These are phyloP conservation scores for Paramyrothecium sp. DNA, from an alignment of 2,329 filamentous ascomycete species.

Conservation along the genomic window DNA sequence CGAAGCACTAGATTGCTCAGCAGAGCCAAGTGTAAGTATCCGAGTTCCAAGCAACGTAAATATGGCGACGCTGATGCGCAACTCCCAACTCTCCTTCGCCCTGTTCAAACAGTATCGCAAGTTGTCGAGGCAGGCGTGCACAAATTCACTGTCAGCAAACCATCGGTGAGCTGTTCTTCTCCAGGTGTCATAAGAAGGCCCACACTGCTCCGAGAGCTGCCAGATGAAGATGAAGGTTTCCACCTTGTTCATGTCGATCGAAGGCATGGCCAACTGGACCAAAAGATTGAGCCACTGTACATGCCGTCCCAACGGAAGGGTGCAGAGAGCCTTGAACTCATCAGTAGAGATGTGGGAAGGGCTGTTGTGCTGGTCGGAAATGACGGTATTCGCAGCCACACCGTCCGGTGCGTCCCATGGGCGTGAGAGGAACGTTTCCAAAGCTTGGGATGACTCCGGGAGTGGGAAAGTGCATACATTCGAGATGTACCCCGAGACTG, in stretches of 20 bases:
- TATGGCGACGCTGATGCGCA: background rate
- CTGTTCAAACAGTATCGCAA: constrained; percentile 35
- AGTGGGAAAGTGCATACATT: constrained; percentile 39
- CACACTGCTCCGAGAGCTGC: constrained; percentile 49
- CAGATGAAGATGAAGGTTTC: constrained; percentile 46
- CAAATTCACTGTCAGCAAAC: constrained; percentile 31
- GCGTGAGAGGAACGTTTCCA: constrained; percentile 39
- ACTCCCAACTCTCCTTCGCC: constrained; percentile 39
- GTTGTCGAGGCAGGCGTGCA: background rate
- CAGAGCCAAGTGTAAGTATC: background rate
- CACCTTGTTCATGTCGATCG: constrained; percentile 47
- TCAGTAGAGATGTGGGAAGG: constrained; percentile 45
- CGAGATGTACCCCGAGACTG: constrained; percentile 18
- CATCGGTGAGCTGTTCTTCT: constrained; percentile 32
- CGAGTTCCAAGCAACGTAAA: background rate
- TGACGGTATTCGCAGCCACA: constrained; percentile 44
- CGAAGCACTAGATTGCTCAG: background rate
- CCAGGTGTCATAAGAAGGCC: constrained; percentile 22
- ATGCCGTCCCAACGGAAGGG: constrained; percentile 43
- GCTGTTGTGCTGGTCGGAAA: constrained; percentile 46
- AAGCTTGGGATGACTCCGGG: constrained; percentile 21
- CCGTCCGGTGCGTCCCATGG: constrained; percentile 21
- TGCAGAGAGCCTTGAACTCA: constrained; percentile 53
- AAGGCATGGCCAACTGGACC: constrained; percentile 43
- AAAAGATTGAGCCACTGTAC: constrained; percentile 59